Percentiles rank a stretch among this genome's conserved stretches.
Conservation (phyloP, 306 rosid species). For the Dalbergia cultrata region DNA sequence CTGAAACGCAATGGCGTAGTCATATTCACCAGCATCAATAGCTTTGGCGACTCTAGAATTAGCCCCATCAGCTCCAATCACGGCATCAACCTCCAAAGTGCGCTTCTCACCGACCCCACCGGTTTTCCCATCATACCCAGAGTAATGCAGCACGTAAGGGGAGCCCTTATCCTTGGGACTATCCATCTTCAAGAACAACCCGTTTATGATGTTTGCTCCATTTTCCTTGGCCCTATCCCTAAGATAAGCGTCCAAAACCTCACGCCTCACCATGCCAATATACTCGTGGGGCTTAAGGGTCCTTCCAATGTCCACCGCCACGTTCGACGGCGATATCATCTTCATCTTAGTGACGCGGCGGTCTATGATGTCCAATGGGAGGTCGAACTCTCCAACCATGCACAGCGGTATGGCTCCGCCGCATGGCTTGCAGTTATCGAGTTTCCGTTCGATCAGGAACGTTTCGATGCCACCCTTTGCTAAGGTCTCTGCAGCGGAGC, state of each 20-base stretch:
- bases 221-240: conserved; percentile 78
- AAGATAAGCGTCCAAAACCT: conserved; percentile 80
- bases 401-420: conserved; percentile 98
- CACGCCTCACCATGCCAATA: conserved; percentile 96
- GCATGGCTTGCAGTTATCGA: conserved; percentile 98
- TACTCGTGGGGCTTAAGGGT: conserved; percentile 95
- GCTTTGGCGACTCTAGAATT: conserved; percentile 94
- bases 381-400: conserved; percentile 95
- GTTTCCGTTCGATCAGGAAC: conserved; percentile 82
- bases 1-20: conserved; percentile 98
- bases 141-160: conserved; percentile 83
- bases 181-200: conserved; percentile 91
- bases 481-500: conserved; percentile 83
- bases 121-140: conserved; percentile 69
- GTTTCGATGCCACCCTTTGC: conserved; percentile 90
- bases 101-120: conserved; percentile 81
- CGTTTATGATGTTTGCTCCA: conserved; percentile 84
- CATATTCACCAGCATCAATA: conserved; percentile 93
- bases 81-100: conserved; percentile 91
- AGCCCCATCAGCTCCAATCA: conserved; percentile 97
- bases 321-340: conserved; percentile 98
- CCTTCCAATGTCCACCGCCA: conserved; percentile 89
- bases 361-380: conserved; percentile 90
- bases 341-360: conserved; percentile 97
- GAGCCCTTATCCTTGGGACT: conserved; percentile 59